These are phyloP conservation scores for Tylopilus felleus DNA, from an alignment of 768 basidiomycete genomes.

Conservation along the genomic window DNA sequence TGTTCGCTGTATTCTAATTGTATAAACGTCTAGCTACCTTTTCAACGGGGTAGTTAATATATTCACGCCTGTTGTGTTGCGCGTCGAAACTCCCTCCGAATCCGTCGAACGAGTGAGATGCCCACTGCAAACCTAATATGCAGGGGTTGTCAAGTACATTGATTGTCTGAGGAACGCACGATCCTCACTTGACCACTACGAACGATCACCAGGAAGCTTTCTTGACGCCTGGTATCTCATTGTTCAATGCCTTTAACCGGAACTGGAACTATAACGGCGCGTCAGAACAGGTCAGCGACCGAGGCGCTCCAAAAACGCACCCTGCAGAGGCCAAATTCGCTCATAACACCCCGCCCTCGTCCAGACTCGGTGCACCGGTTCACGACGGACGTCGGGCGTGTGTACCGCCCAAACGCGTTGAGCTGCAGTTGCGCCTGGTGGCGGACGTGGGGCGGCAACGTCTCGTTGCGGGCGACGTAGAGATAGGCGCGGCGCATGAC, in stretches of 20 bases:
- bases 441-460: slow-evolving; percentile 82
- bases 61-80: background rate
- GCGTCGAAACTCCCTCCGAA: background rate
- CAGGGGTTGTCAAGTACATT: background rate
- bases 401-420: slow-evolving; percentile 80
- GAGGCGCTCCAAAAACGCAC: slow-evolving; percentile 37
- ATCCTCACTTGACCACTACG: background rate
- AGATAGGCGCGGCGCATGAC: slow-evolving; percentile 86
- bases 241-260: slow-evolving; percentile 74
- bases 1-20: slow-evolving; percentile 9
- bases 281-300: background rate
- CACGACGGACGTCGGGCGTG: slow-evolving; percentile 83
- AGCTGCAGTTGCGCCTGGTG: slow-evolving; percentile 93
- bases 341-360: slow-evolving; percentile 81
- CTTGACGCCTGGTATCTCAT: slow-evolving; percentile 82
- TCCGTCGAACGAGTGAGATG: background rate
- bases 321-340: slow-evolving; percentile 83
- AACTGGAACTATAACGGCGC: slow-evolving; percentile 73
- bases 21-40: background rate
- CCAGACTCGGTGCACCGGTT: slow-evolving; percentile 87
- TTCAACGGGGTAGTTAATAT: slow-evolving; percentile 9
- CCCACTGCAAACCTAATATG: background rate
- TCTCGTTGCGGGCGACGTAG: slow-evolving; percentile 89
- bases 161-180: background rate
- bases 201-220: slow-evolving; percentile 83